Evolutionary conservation across 805 yeast species (phyloP).

Genomic region (Priceomyces carsonii): DNA sequence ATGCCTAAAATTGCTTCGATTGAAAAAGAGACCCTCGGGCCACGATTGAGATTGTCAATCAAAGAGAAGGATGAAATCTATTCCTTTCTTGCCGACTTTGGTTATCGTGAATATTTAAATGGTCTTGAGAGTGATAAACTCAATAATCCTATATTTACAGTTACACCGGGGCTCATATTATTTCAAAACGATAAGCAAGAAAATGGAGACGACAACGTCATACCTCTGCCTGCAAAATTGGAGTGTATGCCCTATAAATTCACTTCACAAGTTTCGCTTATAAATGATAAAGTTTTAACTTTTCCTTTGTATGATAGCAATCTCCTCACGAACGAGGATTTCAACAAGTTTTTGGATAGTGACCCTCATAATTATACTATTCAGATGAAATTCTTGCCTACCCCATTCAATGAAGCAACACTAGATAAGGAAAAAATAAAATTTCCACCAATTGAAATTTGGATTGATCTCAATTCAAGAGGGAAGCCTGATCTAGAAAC

Average conservation of each 20-base stretch:
- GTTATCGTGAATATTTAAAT: conserved; percentile 18
- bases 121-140: conserved; percentile 20
- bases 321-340: conserved; percentile 12
- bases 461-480: conserved; percentile 46
- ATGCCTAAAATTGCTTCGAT: neutral
- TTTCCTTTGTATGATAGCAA: conserved; percentile 25
- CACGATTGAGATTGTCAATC: conserved; percentile 8
- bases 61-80: conserved; percentile 23
- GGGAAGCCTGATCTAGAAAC: conserved; percentile 38
- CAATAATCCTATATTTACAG: conserved; percentile 31
- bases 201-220: conserved; percentile 2
- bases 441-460: conserved; percentile 58
- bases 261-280: conserved; percentile 33
- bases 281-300: conserved; percentile 31
- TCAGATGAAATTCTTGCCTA: conserved; percentile 49
- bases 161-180: conserved; percentile 41
- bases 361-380: conserved; percentile 39
- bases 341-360: conserved; percentile 18
- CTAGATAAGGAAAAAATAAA: conserved; percentile 19
- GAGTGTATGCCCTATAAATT: conserved; percentile 20
- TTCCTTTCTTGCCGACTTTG: conserved; percentile 23
- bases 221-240: conserved; percentile 5
- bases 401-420: conserved; percentile 32
- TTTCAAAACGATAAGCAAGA: conserved; percentile 17
- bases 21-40: no score